These are phyloP conservation scores for Pyrus hybrid DNA, from an alignment of 331 rosid genomes.

Conservation along the genomic window DNA sequence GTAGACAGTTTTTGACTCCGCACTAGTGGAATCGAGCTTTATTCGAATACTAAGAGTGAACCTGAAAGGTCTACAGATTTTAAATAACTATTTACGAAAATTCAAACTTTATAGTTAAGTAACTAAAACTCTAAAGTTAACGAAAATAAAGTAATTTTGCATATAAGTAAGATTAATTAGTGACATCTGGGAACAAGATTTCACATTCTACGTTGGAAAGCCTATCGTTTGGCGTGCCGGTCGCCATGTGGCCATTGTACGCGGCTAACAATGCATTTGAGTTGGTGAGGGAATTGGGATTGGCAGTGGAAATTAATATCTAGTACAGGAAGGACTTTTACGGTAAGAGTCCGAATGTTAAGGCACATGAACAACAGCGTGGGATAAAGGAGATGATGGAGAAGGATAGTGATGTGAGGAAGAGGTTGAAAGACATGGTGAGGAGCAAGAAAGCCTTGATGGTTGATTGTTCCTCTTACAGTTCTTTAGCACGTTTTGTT, in stretches of 20 bases:
- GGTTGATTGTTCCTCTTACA: neutral
- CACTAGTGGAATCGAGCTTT: rapidly evolving
- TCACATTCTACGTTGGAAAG: constrained; percentile 12
- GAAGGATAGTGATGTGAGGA: neutral
- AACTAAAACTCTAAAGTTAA: too few species aligned
- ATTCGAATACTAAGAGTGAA: too few species aligned
- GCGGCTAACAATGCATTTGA: constrained; percentile 13
- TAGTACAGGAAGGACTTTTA: neutral
- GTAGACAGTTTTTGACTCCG: rapidly evolving
- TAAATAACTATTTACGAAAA: too few species aligned
- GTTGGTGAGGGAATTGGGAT: constrained; percentile 11
- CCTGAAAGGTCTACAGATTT: too few species aligned
- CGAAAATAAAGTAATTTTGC: too few species aligned
- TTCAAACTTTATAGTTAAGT: too few species aligned
- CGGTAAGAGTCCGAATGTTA: neutral
- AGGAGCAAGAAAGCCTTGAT: neutral
- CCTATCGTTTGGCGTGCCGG: constrained; percentile 15
- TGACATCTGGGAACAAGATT: too few species aligned
- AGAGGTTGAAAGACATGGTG: neutral
- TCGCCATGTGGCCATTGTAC: constrained; percentile 17
- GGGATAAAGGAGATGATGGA: constrained; percentile 3
- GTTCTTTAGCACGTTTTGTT: neutral
- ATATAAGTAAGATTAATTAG: too few species aligned
- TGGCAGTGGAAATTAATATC: constrained; percentile 10
- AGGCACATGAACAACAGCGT: neutral